Conservation (phyloP, 1,139 yeast species). For the Yamadazyma membranifaciens region DNA sequence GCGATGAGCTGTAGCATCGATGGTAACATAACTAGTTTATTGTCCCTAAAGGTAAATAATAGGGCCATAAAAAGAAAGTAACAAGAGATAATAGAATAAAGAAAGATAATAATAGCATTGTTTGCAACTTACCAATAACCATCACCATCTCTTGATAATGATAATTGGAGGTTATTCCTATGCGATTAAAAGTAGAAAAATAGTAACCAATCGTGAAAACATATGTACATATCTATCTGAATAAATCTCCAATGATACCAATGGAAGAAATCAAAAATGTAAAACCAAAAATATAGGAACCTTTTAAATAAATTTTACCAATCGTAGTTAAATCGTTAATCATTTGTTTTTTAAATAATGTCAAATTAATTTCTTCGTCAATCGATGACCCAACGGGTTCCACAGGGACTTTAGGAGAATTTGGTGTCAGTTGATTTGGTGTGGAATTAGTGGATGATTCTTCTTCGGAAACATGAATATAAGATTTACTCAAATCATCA, state of each 20-base stretch:
- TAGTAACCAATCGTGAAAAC: background rate
- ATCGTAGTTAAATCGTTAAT: slow-evolving; percentile 31
- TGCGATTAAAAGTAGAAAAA: no score
- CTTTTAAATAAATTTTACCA: slow-evolving; percentile 29
- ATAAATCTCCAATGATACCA: slow-evolving; percentile 51
- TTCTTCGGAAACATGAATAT: slow-evolving; percentile 51
- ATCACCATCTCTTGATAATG: no score
- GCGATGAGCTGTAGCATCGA: background rate
- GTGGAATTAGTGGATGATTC: slow-evolving; percentile 32
- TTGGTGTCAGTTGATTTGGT: slow-evolving; percentile 23
- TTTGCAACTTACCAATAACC: no score
- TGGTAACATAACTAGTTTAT: no score
- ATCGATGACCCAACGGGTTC: slow-evolving; percentile 15
- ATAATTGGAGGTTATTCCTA: no score
- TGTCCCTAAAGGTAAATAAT: no score
- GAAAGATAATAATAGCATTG: no score
- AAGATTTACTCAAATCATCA: slow-evolving; percentile 49
- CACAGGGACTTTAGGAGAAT: slow-evolving; percentile 25
- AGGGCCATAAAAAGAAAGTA: no score
- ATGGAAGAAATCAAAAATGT: slow-evolving; percentile 43
- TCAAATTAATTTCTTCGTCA: slow-evolving; percentile 42
- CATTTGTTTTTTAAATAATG: slow-evolving; percentile 41
- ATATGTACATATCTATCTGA: slow-evolving; percentile 6
- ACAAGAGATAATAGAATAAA: no score
- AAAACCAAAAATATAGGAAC: slow-evolving; percentile 39